Conservation (phyloP, 169 alveolate genomes). For the Babesia ovata region DNA sequence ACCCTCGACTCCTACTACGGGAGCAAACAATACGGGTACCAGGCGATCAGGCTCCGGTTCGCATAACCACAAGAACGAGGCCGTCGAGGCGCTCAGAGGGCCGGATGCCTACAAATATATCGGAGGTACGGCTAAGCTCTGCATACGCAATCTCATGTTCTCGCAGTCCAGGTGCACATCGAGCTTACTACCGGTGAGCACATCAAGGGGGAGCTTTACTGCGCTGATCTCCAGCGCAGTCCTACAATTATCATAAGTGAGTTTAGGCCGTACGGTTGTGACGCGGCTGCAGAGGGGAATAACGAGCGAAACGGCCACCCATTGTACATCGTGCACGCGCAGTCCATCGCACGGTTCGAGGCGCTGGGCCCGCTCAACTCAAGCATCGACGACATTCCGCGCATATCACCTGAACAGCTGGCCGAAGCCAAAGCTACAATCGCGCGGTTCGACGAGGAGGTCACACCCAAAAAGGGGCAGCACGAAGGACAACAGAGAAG, state of each 20-base stretch:
- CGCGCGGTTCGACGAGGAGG: not conserved
- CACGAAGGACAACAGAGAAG: not conserved
- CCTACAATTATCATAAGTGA: constrained; percentile 49
- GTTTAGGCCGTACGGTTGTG: not conserved
- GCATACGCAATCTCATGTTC: not conserved
- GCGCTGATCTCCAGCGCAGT: constrained; percentile 42
- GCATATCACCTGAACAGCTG: constrained; percentile 51
- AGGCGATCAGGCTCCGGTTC: too few species aligned
- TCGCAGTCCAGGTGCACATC: constrained; percentile 44
- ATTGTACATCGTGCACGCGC: constrained; percentile 23
- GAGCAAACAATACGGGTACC: too few species aligned
- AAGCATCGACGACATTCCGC: constrained; percentile 46
- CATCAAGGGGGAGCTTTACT: constrained; percentile 60
- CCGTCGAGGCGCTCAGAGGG: constrained; percentile 49
- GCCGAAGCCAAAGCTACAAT: not conserved
- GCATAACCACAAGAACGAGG: constrained; percentile 25
- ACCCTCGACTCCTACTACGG: too few species aligned
- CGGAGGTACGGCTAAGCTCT: constrained; percentile 36
- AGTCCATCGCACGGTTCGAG: constrained; percentile 25
- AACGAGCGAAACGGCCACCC: not conserved
- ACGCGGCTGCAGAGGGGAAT: constrained; percentile 13
- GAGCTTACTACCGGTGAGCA: constrained; percentile 41
- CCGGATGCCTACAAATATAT: constrained; percentile 51
- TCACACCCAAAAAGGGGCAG: not conserved
- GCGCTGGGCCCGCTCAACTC: constrained; percentile 52